A percentile compares a stretch with the other conserved stretches of the same genome.
Evolutionary conservation across 208 protist genomes (phyloP).

Genomic region (Crithidia bombi): DNA sequence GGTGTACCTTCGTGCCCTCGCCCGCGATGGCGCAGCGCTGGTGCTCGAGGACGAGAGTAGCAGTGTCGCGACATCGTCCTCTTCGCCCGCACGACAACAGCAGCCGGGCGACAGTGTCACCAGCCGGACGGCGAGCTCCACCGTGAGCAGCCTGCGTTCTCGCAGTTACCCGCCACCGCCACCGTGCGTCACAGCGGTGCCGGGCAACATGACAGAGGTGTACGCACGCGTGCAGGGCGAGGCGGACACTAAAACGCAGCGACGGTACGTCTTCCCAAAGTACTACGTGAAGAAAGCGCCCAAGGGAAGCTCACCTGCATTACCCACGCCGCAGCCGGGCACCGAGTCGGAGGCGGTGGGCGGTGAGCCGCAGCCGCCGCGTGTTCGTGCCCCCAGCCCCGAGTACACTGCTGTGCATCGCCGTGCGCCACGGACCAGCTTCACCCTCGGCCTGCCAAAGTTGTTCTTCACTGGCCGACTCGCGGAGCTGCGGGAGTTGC

Average conservation of each 20-base stretch:
- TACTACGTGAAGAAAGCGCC: slow-evolving; percentile 22
- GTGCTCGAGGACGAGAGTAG: slow-evolving; percentile 20
- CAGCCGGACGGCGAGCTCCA: background rate
- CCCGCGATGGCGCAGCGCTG: slow-evolving; percentile 34
- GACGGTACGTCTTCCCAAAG: slow-evolving; percentile 43
- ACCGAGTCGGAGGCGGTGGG: background rate
- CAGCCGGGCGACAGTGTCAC: background rate
- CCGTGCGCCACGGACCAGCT: background rate
- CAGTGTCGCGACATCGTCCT: background rate
- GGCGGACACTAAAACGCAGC: slow-evolving; percentile 14
- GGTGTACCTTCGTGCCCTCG: slow-evolving; percentile 48
- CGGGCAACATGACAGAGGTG: slow-evolving; percentile 15
- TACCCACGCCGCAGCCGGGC: background rate
- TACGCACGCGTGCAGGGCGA: slow-evolving; percentile 5
- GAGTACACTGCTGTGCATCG: background rate
- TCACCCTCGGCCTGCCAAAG: slow-evolving; percentile 25
- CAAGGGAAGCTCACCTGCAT: background rate
- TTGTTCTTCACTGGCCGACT: slow-evolving; percentile 39
- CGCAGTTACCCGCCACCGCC: too few species aligned
- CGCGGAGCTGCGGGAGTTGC: slow-evolving; percentile 19
- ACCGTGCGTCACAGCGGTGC: background rate
- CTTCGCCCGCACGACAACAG: background rate
- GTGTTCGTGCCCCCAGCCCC: background rate
- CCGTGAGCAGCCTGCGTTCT: background rate
- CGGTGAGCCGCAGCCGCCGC: background rate